A percentile compares a stretch with the other conserved stretches of the same genome.
phyloP scores from a whole-genome alignment of 345 rosid genomes.

The Eutrema yunnanense region DNA sequence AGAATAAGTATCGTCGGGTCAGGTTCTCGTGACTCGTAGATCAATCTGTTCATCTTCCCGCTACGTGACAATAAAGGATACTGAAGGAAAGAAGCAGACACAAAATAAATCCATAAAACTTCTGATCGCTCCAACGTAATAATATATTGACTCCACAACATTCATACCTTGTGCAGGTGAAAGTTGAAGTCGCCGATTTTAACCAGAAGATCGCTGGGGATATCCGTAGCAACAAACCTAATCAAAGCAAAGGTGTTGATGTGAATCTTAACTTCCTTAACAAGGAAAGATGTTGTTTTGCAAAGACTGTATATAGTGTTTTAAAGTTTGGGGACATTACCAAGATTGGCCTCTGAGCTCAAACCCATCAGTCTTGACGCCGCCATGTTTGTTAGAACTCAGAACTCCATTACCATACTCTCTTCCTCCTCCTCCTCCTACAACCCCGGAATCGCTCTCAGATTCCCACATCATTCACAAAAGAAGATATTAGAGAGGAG shows the following conservation, averaged over 20 bases:
- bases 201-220: constrained; percentile 84
- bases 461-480: constrained; percentile 76
- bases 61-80: constrained; percentile 92
- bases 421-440: constrained; percentile 39
- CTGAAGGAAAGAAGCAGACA: constrained; percentile 29
- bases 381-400: constrained; percentile 52
- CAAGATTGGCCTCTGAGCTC: constrained; percentile 85
- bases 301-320: not conserved
- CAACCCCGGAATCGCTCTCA: constrained; percentile 49
- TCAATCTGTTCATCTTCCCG: constrained; percentile 80
- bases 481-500: constrained; percentile 15
- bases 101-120: not conserved
- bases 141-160: not conserved
- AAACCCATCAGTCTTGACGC: constrained; percentile 82
- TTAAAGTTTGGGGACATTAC: constrained; percentile 30
- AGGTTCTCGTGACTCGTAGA: constrained; percentile 68
- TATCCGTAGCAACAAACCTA: constrained; percentile 91
- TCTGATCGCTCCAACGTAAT: not conserved
- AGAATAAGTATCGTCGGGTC: constrained; percentile 49
- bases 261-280: not conserved
- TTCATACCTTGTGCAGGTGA: constrained; percentile 83
- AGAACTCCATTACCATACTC: constrained; percentile 73
- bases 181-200: constrained; percentile 67
- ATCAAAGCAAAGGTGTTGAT: not conserved
- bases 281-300: constrained; percentile 3